Conservation (phyloP, 768 basidiomycete species). For the Tylopilus sp. region DNA sequence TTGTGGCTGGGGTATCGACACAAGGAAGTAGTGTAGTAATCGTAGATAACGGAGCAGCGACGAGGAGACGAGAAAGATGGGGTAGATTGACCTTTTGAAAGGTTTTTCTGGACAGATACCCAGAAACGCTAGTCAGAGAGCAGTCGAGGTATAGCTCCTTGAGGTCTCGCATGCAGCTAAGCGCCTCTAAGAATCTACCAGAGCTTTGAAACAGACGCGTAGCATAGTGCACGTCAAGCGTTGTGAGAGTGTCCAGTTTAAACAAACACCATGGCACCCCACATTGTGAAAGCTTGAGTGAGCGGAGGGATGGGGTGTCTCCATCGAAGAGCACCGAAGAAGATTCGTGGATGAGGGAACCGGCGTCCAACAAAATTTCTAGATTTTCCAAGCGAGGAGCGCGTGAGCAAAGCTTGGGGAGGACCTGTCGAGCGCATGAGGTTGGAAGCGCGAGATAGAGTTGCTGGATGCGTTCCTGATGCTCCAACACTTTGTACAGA, state of each 20-base stretch:
- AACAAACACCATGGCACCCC: not conserved
- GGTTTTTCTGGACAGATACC: not conserved
- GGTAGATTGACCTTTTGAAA: not conserved
- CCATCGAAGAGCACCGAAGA: not conserved
- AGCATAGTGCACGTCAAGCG: slow-evolving; percentile 32
- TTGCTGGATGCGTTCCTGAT: not conserved
- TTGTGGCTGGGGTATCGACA: not conserved
- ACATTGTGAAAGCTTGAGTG: not conserved
- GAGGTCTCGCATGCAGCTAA: slow-evolving; percentile 33
- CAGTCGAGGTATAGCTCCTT: slow-evolving; percentile 32
- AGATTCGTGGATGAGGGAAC: too few species aligned
- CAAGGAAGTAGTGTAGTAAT: not conserved
- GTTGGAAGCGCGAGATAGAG: not conserved
- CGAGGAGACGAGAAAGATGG: not conserved
- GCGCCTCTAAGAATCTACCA: slow-evolving; percentile 25
- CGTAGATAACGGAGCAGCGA: not conserved
- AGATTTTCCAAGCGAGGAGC: not conserved
- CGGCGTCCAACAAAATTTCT: not conserved
- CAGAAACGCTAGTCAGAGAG: slow-evolving; percentile 21
- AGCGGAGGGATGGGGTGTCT: not conserved
- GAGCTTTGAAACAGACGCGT: slow-evolving; percentile 22
- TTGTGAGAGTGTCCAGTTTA: slow-evolving; percentile 26
- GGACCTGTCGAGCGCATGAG: too few species aligned
- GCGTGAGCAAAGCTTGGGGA: not conserved
- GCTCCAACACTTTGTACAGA: not conserved